phyloP scores from a whole-genome alignment of 1,284 basidiomycete genomes.

The Pyrrhoderma noxium region DNA sequence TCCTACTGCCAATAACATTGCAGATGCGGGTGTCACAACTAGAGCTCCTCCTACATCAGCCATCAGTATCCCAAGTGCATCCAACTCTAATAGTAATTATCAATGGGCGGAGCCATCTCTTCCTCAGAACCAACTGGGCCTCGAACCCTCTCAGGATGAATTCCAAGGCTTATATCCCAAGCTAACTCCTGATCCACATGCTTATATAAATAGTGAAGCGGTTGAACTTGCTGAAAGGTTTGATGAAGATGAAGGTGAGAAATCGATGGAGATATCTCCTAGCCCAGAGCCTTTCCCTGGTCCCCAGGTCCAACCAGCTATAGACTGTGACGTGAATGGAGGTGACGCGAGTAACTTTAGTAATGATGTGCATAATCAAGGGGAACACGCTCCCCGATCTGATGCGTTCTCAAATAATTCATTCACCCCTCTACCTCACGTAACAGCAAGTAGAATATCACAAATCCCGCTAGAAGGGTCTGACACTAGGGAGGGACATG shows the following conservation, averaged over 20 bases:
- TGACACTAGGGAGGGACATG: too few species aligned
- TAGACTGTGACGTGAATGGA: background rate
- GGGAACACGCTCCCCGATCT: background rate
- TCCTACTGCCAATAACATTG: background rate
- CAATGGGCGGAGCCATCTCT: conserved; percentile 11
- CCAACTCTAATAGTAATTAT: background rate
- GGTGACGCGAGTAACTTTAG: background rate
- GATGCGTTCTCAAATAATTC: too few species aligned
- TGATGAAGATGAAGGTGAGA: conserved; percentile 6
- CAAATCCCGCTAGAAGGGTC: too few species aligned
- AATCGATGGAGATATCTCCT: conserved; percentile 15
- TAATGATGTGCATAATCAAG: background rate
- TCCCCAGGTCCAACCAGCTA: background rate
- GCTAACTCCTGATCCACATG: background rate
- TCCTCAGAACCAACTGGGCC: conserved; percentile 15
- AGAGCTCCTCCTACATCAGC: background rate
- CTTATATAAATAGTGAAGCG: too few species aligned
- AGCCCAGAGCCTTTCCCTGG: background rate
- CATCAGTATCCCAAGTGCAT: background rate
- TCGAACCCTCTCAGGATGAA: background rate
- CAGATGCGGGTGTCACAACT: background rate
- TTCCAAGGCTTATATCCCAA: background rate
- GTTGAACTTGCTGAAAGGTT: background rate
- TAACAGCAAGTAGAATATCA: too few species aligned
- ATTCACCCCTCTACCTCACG: too few species aligned